Evolutionary conservation across 768 basidiomycete genomes (phyloP), one percentile per base, ranked within the genome.

Genomic region (Gautieria morchelliformis): DNA sequence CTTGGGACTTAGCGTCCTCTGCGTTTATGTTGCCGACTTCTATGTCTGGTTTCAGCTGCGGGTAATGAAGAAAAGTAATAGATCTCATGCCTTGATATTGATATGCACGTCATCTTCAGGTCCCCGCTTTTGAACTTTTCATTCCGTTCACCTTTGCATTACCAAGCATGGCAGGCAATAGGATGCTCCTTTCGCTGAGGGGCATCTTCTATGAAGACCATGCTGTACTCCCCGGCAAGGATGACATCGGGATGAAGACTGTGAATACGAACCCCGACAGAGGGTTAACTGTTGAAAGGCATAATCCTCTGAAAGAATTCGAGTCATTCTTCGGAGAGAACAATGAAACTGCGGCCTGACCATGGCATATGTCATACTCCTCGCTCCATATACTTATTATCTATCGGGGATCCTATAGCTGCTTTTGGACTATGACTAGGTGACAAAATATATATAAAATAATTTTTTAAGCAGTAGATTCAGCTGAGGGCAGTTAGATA

Each of bases 301-400:
- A 52, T 37, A 56, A 56, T 24, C 47, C 33, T 11, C 32, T 30
- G 5, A 56, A 48, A 19, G 55, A 56, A 37, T 56, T 56, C 35
- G 55, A 56, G 9, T 56, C 55, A 10, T 56, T 56, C 33, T 56
- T 56, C 49, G 55, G 55, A 37, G 46, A 56, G n/a, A 47, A 32
- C n/a, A 56, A 10, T 22, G 2, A 44, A 55, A 39, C 20, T 49
- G 14, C 10, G 35, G 35, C 14, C 35, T 37, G 35, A 37, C 14
- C 35, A 10, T 37, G 27, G 27, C 5, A 27, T 27, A 27, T 5
- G 27, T 27, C 27, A 27, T 27, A 27, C 27, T 5, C 5, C 5
- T 27, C 27, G 27, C 27, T 27, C 27, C 5, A 27, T 27, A 27
- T 27, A 27, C 27, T 27, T 27, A 27, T 27, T 27, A 2, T 41